phyloP scores from a whole-genome alignment of 257 asterid species.

The Rehmannia glutinosa region DNA sequence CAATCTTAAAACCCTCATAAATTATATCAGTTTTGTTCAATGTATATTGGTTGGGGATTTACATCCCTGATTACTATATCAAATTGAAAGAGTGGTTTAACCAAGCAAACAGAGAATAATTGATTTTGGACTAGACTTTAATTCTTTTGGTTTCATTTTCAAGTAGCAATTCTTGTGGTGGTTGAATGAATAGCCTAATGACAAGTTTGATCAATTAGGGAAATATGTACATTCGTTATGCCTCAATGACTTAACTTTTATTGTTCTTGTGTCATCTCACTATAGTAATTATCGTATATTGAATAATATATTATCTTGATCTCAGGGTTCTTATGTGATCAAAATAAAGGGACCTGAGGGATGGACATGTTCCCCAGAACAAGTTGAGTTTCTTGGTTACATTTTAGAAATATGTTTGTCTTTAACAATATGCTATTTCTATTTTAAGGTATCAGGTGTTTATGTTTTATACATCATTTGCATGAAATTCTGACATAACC shows the following conservation, averaged over 20 bases:
- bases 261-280: not conserved
- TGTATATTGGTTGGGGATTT: not conserved
- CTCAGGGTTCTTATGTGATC: conserved; percentile 86
- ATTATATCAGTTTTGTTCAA: not conserved
- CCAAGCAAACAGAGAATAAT: not conserved
- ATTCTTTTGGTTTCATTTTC: conserved; percentile 6
- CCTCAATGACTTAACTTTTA: not conserved
- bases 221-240: not conserved
- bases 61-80: conserved; percentile 5
- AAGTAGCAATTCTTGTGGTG: not conserved
- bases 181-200: not conserved
- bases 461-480: conserved; percentile 4
- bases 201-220: not conserved
- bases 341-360: conserved; percentile 95
- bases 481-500: conserved; percentile 22
- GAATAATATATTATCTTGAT: conserved; percentile 18
- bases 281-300: not conserved
- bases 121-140: not conserved
- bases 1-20: conserved; percentile 3
- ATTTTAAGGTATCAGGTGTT: not conserved
- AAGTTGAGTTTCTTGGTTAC: conserved; percentile 58
- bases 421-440: conserved; percentile 2
- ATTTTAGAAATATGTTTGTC: conserved; percentile 8
- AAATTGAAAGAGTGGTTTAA: not conserved
- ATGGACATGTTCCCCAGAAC: conserved; percentile 93